These are phyloP conservation scores for Mycena kentingensis DNA, from an alignment of 768 basidiomycete genomes.

Conservation along the genomic window DNA sequence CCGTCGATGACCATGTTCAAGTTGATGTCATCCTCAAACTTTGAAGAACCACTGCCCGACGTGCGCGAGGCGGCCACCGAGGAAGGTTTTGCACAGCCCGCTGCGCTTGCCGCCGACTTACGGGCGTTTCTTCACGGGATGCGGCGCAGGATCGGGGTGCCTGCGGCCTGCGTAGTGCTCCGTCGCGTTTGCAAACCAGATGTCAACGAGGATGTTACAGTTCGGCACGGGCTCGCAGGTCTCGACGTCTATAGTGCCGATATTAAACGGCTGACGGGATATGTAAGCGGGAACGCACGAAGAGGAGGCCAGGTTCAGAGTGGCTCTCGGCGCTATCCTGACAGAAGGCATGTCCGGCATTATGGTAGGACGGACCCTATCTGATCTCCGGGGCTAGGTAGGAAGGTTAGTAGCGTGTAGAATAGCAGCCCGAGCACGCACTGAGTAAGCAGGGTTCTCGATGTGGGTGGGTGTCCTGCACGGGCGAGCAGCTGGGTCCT, in stretches of 20 bases:
- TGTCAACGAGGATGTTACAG: slow-evolving; percentile 60
- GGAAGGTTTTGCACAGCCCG: slow-evolving; percentile 49
- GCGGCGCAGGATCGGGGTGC: slow-evolving; percentile 48
- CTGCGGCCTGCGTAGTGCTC: slow-evolving; percentile 58
- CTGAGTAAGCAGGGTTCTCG: slow-evolving; percentile 56
- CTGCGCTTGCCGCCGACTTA: slow-evolving; percentile 47
- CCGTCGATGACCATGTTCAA: slow-evolving; percentile 50
- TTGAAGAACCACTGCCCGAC: slow-evolving; percentile 60
- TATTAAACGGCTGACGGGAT: slow-evolving; percentile 45
- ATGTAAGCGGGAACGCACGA: slow-evolving; percentile 34
- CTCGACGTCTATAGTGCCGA: slow-evolving; percentile 59
- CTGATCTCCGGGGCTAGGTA: slow-evolving; percentile 48
- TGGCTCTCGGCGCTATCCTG: slow-evolving; percentile 59
- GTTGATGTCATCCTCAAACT: slow-evolving; percentile 56
- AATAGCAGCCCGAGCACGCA: too few species aligned
- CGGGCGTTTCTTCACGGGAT: slow-evolving; percentile 46
- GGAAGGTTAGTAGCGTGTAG: neutral
- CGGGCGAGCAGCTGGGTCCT: slow-evolving; percentile 46
- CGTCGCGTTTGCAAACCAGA: slow-evolving; percentile 61
- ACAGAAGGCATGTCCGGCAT: slow-evolving; percentile 48
- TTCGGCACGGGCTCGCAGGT: slow-evolving; percentile 56
- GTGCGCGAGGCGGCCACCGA: slow-evolving; percentile 45
- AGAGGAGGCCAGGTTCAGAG: slow-evolving; percentile 48
- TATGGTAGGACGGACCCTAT: slow-evolving; percentile 58
- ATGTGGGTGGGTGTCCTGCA: slow-evolving; percentile 49